These are phyloP conservation scores for Trichosporon faecale DNA, from an alignment of 1,284 basidiomycete genomes.

Conservation along the genomic window DNA sequence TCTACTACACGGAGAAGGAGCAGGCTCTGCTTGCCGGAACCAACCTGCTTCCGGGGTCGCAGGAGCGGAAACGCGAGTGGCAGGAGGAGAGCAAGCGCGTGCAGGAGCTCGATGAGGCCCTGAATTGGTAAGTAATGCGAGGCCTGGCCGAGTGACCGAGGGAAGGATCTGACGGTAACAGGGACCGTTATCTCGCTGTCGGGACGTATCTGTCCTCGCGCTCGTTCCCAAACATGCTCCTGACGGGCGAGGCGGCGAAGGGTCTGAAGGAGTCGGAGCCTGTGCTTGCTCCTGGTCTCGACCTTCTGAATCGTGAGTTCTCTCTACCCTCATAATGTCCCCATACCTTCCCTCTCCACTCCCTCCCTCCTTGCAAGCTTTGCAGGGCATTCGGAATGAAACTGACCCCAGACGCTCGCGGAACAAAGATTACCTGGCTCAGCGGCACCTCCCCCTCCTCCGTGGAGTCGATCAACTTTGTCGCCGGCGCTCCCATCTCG, in stretches of 20 bases:
- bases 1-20: conserved; percentile 68
- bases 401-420: conserved; percentile 52
- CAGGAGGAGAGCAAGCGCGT: conserved; percentile 50
- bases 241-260: conserved; percentile 44
- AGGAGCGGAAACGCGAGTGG: conserved; percentile 63
- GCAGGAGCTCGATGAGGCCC: conserved; percentile 55
- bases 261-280: conserved; percentile 59
- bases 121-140: conserved; percentile 63
- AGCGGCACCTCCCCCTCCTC: conserved; percentile 51
- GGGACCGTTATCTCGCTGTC: conserved; percentile 67
- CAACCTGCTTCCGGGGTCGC: conserved; percentile 70
- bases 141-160: no score
- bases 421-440: conserved; percentile 74
- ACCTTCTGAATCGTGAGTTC: conserved; percentile 69
- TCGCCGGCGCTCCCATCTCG: conserved; percentile 42
- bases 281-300: conserved; percentile 77
- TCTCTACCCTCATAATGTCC: background rate
- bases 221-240: conserved; percentile 77
- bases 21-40: conserved; percentile 66
- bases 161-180: conserved; percentile 38
- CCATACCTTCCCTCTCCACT: background rate
- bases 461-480: conserved; percentile 34
- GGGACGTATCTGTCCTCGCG: conserved; percentile 77
- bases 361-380: background rate
- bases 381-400: no score